These are phyloP conservation scores for Termitomyces sp. DNA, from an alignment of 768 basidiomycete species.

Conservation along the genomic window DNA sequence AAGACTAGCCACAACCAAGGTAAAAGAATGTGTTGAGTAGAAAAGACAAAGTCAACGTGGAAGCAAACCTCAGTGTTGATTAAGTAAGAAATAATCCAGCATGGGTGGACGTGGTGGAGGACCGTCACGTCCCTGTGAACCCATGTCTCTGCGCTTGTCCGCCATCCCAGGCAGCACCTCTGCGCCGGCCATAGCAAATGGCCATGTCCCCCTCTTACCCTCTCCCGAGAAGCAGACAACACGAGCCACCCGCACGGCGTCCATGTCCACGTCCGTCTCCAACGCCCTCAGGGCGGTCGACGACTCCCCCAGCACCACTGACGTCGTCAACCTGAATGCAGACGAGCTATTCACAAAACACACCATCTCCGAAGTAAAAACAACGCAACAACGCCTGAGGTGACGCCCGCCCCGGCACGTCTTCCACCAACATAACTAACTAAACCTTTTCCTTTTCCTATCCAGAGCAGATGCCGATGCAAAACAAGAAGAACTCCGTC, in stretches of 20 bases:
- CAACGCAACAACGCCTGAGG: constrained; percentile 65
- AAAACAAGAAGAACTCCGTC: constrained; percentile 81
- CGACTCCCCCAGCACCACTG: constrained; percentile 14
- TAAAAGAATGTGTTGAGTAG: no score
- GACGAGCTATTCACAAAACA: constrained; percentile 71
- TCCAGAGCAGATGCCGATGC: constrained; percentile 73
- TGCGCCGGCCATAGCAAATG: constrained; percentile 18
- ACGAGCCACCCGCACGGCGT: constrained; percentile 2
- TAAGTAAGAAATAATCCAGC: constrained; percentile 11
- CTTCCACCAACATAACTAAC: background rate
- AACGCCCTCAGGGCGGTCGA: constrained; percentile 14
- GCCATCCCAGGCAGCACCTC: constrained; percentile 13
- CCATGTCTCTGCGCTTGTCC: constrained; percentile 23
- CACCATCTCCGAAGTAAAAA: constrained; percentile 67
- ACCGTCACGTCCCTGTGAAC: constrained; percentile 5
- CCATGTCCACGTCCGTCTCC: constrained; percentile 15
- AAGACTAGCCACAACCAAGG: no score
- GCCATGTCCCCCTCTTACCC: constrained; percentile 12
- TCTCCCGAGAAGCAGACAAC: constrained; percentile 10
- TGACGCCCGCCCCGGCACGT: no score
- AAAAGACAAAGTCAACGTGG: no score
- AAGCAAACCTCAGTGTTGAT: background rate
- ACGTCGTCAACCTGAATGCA: constrained; percentile 51
- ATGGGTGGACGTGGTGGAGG: no score
- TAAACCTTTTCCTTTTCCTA: constrained; percentile 17